A percentile compares a stretch with the other conserved stretches of the same genome.
Evolutionary conservation across 1,284 basidiomycete species (phyloP).

Genomic region (Moesziomyces sp.): DNA sequence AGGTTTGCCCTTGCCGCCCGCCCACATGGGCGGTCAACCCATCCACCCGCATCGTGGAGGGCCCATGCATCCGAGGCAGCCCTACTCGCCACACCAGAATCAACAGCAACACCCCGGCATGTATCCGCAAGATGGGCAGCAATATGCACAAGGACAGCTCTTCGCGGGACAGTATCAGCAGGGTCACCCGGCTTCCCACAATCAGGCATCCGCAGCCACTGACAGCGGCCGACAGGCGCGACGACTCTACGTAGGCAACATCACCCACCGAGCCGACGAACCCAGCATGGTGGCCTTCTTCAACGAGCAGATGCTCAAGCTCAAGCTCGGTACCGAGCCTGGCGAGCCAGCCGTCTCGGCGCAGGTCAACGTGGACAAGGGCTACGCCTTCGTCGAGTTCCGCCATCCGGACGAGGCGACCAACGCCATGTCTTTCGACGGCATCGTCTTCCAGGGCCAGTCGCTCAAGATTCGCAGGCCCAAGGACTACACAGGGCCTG

Average conservation of each 20-base stretch:
- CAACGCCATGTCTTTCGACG: slow-evolving; percentile 94
- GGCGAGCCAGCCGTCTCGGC: slow-evolving; percentile 86
- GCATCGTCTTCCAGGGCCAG: slow-evolving; percentile 90
- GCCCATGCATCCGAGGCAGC: slow-evolving; percentile 18
- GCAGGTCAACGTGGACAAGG: slow-evolving; percentile 96
- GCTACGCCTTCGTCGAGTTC: slow-evolving; percentile 93
- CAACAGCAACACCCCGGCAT: slow-evolving; percentile 5
- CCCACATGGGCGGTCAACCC: slow-evolving; percentile 71
- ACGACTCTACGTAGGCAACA: slow-evolving; percentile 93
- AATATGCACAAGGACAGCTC: slow-evolving; percentile 13
- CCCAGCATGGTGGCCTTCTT: slow-evolving; percentile 89
- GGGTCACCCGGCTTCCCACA: slow-evolving; percentile 8
- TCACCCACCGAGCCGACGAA: slow-evolving; percentile 90
- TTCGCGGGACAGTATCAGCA: slow-evolving; percentile 8
- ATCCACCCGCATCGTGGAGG: slow-evolving; percentile 34
- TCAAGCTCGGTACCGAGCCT: slow-evolving; percentile 72
- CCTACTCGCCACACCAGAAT: slow-evolving; percentile 19
- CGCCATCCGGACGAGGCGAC: slow-evolving; percentile 95
- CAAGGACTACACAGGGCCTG: slow-evolving; percentile 85
- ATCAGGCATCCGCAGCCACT: slow-evolving; percentile 14
- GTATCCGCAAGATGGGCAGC: slow-evolving; percentile 12
- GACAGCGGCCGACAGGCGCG: slow-evolving; percentile 79
- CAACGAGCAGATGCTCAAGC: slow-evolving; percentile 91
- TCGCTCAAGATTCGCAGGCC: slow-evolving; percentile 94
- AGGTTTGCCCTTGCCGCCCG: slow-evolving; percentile 74